phyloP scores from a whole-genome alignment of 148 eudicot genomes.

The Simmondsia chinensis region DNA sequence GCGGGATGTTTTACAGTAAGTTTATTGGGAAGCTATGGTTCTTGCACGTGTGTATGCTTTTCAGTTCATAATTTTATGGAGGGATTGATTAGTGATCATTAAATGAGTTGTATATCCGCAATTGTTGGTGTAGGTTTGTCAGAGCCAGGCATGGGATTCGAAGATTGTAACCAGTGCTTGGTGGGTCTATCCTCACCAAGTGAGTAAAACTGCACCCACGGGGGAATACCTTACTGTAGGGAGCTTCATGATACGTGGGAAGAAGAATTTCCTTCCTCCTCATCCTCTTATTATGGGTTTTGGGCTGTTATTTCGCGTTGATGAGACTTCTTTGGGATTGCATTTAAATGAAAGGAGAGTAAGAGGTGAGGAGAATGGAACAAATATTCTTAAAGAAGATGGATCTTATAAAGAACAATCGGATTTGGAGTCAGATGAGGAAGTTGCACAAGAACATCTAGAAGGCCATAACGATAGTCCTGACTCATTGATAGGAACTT shows the following conservation, averaged over 20 bases:
- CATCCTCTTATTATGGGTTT: slow-evolving; percentile 97
- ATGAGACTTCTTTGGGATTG: slow-evolving; percentile 90
- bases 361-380: slow-evolving; percentile 89
- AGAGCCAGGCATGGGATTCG: slow-evolving; percentile 97
- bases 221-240: slow-evolving; percentile 98
- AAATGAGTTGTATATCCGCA: no score
- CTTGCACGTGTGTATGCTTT: not conserved
- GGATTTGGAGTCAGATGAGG: slow-evolving; percentile 64
- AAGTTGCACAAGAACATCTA: slow-evolving; percentile 23
- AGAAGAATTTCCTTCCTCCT: slow-evolving; percentile 96
- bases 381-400: slow-evolving; percentile 32
- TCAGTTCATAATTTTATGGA: no score
- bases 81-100: no score
- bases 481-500: slow-evolving; percentile 10
- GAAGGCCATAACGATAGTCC: slow-evolving; percentile 14
- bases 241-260: slow-evolving; percentile 99
- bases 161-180: slow-evolving; percentile 99
- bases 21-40: slow-evolving; percentile 3
- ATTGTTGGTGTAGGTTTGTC: slow-evolving; percentile 65
- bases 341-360: slow-evolving; percentile 97
- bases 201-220: slow-evolving; percentile 95
- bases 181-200: slow-evolving; percentile 99
- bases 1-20: slow-evolving; percentile 95
- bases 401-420: slow-evolving; percentile 37
- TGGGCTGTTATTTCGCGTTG: slow-evolving; percentile 84